A percentile compares a stretch with the other conserved stretches of the same genome.
Evolutionary conservation across 2,329 filamentous ascomycete genomes (phyloP).

Genomic region (Colletotrichum navitas): DNA sequence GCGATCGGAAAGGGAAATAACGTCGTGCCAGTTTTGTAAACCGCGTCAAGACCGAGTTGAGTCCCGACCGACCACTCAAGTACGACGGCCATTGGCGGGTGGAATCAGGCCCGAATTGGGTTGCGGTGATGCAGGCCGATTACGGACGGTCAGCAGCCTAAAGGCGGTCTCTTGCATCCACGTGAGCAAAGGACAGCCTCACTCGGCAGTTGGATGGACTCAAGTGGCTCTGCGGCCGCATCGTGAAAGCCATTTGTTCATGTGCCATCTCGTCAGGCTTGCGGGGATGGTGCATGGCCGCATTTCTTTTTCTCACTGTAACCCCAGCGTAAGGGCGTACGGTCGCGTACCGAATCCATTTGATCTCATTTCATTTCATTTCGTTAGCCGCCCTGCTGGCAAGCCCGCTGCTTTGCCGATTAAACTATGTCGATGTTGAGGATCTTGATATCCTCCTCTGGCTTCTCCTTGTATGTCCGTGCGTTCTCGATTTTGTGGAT

Average conservation of each 20-base stretch:
- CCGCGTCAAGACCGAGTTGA: constrained; percentile 5
- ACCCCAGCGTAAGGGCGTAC: constrained; percentile 21
- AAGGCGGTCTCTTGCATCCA: constrained; percentile 37
- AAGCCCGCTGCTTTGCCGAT: constrained; percentile 21
- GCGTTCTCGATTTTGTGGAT: constrained; percentile 96
- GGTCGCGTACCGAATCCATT: constrained; percentile 12
- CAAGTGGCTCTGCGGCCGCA: constrained; percentile 31
- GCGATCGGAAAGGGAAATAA: background rate
- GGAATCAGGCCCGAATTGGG: constrained; percentile 42
- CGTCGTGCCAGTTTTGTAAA: background rate
- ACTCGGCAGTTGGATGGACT: constrained; percentile 34
- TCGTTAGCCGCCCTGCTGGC: constrained; percentile 11
- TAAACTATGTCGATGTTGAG: constrained; percentile 81
- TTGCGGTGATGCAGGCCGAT: constrained; percentile 41
- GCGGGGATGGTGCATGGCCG: constrained; percentile 38
- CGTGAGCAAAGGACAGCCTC: constrained; percentile 38
- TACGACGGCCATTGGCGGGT: constrained; percentile 36
- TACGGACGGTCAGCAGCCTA: constrained; percentile 40
- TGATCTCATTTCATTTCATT: constrained; percentile 27
- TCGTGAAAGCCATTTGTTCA: constrained; percentile 39
- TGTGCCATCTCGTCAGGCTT: constrained; percentile 29
- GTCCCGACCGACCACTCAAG: constrained; percentile 30
- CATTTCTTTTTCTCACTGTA: constrained; percentile 37
- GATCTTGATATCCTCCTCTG: constrained; percentile 97
- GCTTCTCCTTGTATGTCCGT: constrained; percentile 90